Percentiles rank a stretch among this genome's conserved stretches.
Evolutionary conservation across 352 stramenopile genomes (phyloP).

Genomic region (Globisporangium lucens): DNA sequence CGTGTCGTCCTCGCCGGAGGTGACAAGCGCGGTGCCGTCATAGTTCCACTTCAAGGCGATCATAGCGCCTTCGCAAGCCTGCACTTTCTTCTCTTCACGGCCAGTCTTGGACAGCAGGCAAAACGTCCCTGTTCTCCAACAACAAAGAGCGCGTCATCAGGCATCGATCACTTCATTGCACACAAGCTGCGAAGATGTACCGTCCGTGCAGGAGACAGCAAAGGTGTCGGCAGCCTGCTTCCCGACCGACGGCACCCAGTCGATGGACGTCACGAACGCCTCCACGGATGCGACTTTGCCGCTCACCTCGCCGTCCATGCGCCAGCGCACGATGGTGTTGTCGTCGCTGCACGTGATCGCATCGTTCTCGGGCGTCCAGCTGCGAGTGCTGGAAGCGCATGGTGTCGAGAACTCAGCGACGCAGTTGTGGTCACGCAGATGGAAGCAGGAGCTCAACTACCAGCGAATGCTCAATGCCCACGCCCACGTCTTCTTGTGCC

Average conservation of each 20-base stretch:
- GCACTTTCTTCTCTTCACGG: conserved; percentile 91
- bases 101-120: conserved; percentile 88
- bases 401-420: neutral
- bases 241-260: conserved; percentile 80
- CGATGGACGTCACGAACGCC: conserved; percentile 70
- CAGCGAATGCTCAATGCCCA: neutral
- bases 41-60: conserved; percentile 93
- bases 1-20: conserved; percentile 89
- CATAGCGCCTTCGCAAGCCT: conserved; percentile 80
- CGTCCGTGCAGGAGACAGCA: conserved; percentile 88
- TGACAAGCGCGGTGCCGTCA: conserved; percentile 89
- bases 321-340: conserved; percentile 79
- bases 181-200: conserved; percentile 11
- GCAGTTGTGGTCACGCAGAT: neutral
- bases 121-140: conserved; percentile 53
- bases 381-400: conserved; percentile 85
- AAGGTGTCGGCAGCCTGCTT: conserved; percentile 85
- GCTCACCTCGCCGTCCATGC: conserved; percentile 81
- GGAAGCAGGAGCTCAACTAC: neutral
- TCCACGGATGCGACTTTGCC: conserved; percentile 72
- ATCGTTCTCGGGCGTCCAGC: conserved; percentile 87
- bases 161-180: neutral
- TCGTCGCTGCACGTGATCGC: conserved; percentile 86
- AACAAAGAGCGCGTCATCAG: neutral
- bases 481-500: neutral